These are phyloP conservation scores for Salinomyces thailandicus DNA, from an alignment of 2,329 filamentous ascomycete genomes.

Conservation along the genomic window DNA sequence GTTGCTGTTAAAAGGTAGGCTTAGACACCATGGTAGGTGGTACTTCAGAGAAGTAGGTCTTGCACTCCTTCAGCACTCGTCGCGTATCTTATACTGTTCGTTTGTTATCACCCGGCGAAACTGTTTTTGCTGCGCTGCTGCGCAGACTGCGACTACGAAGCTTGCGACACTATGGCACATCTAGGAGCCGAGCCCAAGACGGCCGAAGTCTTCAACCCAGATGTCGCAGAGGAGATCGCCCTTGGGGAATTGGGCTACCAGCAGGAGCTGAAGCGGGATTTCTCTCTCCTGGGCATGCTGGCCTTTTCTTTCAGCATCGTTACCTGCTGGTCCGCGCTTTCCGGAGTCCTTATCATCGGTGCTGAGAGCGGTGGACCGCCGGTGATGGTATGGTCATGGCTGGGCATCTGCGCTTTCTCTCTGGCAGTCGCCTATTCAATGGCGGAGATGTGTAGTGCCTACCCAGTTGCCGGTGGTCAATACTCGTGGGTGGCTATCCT, in stretches of 20 bases:
- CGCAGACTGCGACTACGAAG: no score
- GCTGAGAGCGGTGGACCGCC: slow-evolving; percentile 47
- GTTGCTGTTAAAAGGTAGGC: no score
- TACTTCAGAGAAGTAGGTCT: no score
- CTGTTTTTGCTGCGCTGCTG: no score
- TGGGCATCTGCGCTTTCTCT: slow-evolving; percentile 36
- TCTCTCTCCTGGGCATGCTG: slow-evolving; percentile 47
- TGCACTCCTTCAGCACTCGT: no score
- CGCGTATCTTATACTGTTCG: no score
- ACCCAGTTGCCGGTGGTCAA: slow-evolving; percentile 43
- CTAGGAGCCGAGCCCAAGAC: background rate
- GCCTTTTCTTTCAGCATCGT: slow-evolving; percentile 51
- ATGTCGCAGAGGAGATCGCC: slow-evolving; percentile 25
- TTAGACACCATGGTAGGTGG: no score
- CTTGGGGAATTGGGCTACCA: slow-evolving; percentile 33
- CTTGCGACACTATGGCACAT: background rate
- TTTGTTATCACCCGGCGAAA: no score
- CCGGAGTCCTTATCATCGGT: slow-evolving; percentile 46
- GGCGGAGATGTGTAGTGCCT: slow-evolving; percentile 49
- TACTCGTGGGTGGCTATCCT: slow-evolving; percentile 50
- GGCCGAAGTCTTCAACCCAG: slow-evolving; percentile 51
- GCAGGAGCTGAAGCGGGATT: slow-evolving; percentile 47
- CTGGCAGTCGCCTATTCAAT: slow-evolving; percentile 48
- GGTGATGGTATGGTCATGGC: slow-evolving; percentile 49
- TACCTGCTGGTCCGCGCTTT: slow-evolving; percentile 48